Percentiles rank a stretch among this genome's conserved stretches.
Evolutionary conservation across 1,139 yeast genomes (phyloP).

Genomic region (Arxiozyma heterogenica): DNA sequence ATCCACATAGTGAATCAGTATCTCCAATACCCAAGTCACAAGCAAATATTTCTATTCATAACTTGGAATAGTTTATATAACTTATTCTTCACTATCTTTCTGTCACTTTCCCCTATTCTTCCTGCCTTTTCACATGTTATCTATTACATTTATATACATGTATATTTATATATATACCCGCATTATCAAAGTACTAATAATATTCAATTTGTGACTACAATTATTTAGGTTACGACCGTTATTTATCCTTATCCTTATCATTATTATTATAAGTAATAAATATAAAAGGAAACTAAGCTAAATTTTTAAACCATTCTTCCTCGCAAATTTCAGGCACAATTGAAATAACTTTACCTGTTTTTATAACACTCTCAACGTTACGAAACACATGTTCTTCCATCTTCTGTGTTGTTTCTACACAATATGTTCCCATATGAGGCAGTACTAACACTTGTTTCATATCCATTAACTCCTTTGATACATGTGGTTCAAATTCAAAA

Average conservation of each 20-base stretch:
- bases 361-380: conserved; percentile 34
- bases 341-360: conserved; percentile 53
- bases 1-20: neutral
- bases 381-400: conserved; percentile 48
- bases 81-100: no score
- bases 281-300: neutral
- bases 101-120: neutral
- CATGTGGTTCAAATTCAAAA: conserved; percentile 72
- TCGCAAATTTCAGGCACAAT: conserved; percentile 57
- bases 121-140: no score
- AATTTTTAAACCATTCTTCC: conserved; percentile 20
- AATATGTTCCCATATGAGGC: conserved; percentile 80
- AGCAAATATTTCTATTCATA: neutral
- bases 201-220: neutral
- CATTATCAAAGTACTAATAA: no score
- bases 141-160: neutral
- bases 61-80: neutral
- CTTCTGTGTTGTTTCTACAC: conserved; percentile 45
- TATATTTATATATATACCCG: no score
- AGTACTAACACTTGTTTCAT: conserved; percentile 50
- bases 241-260: no score
- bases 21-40: neutral
- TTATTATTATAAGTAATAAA: neutral
- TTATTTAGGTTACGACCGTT: no score
- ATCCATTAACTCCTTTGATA: conserved; percentile 46